Evolutionary conservation across 2,329 filamentous ascomycete genomes (phyloP).

Genomic region (Talaromyces sp.): DNA sequence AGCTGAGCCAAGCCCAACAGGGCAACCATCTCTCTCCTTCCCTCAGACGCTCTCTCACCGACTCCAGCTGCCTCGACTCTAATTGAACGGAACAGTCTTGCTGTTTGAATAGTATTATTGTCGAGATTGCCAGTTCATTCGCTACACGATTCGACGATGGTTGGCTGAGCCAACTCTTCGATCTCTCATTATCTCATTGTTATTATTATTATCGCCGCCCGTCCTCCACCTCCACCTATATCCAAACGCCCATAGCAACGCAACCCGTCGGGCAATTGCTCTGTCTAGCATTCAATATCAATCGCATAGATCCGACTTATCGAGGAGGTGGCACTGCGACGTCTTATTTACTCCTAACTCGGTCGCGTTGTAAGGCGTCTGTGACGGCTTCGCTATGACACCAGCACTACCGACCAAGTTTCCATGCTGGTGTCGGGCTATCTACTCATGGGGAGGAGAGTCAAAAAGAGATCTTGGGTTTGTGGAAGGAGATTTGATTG

Average conservation of each 20-base stretch:
- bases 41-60: neutral
- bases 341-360: neutral
- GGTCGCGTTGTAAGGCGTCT: neutral
- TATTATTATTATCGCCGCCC: conserved; percentile 11
- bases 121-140: neutral
- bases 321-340: neutral
- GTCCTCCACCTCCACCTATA: neutral
- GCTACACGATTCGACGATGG: neutral
- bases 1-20: conserved; percentile 19
- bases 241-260: neutral
- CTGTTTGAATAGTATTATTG: neutral
- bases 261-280: neutral
- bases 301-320: neutral
- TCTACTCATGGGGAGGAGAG: conserved; percentile 95
- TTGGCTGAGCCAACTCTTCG: conserved; percentile 5
- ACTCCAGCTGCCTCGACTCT: conserved; percentile 13
- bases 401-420: conserved; percentile 69
- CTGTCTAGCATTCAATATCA: neutral
- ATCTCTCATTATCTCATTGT: conserved; percentile 14
- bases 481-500: conserved; percentile 95
- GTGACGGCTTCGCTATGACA: conserved; percentile 41
- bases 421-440: conserved; percentile 86
- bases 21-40: conserved; percentile 6
- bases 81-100: neutral
- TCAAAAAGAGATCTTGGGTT: conserved; percentile 94